These are phyloP conservation scores for Penicillium fimorum DNA, from an alignment of 495 filamentous ascomycete genomes.

Conservation along the genomic window DNA sequence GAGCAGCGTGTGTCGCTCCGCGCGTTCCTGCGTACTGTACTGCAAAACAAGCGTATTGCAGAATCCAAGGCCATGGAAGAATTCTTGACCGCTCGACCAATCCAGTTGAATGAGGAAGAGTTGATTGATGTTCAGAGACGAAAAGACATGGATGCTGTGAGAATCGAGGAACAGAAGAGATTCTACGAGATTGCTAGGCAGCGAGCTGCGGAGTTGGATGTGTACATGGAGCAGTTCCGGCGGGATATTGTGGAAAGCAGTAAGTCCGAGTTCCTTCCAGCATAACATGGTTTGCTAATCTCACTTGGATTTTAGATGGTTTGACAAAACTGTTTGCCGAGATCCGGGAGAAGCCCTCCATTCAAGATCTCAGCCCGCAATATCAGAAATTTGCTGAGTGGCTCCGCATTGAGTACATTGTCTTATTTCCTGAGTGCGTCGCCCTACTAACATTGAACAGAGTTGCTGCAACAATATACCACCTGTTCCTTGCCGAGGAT, in stretches of 20 bases:
- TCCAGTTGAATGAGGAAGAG: slow-evolving; percentile 78
- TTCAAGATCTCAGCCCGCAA: slow-evolving; percentile 84
- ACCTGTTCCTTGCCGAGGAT: slow-evolving; percentile 95
- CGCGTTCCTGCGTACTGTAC: slow-evolving; percentile 78
- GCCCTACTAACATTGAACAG: slow-evolving; percentile 30
- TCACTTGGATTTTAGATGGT: slow-evolving; percentile 55
- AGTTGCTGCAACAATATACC: slow-evolving; percentile 93
- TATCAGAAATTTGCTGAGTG: slow-evolving; percentile 99
- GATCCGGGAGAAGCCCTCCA: slow-evolving; percentile 80
- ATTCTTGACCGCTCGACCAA: slow-evolving; percentile 70
- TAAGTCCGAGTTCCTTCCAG: slow-evolving; percentile 41
- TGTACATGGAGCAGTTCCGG: slow-evolving; percentile 91
- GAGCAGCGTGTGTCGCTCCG: slow-evolving; percentile 88
- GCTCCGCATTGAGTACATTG: slow-evolving; percentile 80
- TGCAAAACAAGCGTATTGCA: slow-evolving; percentile 82
- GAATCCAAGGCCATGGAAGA: slow-evolving; percentile 75
- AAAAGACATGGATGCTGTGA: slow-evolving; percentile 80
- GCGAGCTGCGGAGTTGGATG: slow-evolving; percentile 87
- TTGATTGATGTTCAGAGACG: slow-evolving; percentile 71
- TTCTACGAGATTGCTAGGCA: slow-evolving; percentile 95
- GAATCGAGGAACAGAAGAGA: slow-evolving; percentile 84
- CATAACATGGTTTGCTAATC: neutral
- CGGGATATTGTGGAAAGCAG: slow-evolving; percentile 73
- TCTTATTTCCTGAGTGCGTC: neutral
- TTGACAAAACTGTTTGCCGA: slow-evolving; percentile 91